Percentiles rank a stretch among this genome's conserved stretches.
Evolutionary conservation across 495 filamentous ascomycete species (phyloP).

Genomic region (Penicillium cosmopolitanum): DNA sequence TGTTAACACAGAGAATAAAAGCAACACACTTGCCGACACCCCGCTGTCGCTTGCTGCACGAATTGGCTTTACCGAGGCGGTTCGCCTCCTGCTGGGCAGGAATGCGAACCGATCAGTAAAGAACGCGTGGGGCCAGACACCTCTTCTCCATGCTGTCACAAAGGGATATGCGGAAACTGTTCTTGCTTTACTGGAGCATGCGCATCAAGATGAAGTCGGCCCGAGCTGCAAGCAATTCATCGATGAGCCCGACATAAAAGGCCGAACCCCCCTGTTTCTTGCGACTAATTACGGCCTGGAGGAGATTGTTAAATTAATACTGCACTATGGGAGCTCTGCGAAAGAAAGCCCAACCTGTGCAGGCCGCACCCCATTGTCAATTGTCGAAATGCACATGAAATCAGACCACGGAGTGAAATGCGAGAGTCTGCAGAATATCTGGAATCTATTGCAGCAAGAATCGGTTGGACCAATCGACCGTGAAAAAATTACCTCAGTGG

Average conservation of each 20-base stretch:
- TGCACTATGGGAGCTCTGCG: constrained; percentile 10
- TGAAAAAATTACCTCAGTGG: background rate
- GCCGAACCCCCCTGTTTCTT: constrained; percentile 15
- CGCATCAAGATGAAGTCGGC: constrained; percentile 1
- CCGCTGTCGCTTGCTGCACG: constrained; percentile 8
- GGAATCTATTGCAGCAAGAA: background rate
- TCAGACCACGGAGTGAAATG: background rate
- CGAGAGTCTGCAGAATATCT: constrained; percentile 1
- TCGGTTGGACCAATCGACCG: background rate
- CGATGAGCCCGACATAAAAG: constrained; percentile 9
- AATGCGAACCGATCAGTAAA: constrained; percentile 5
- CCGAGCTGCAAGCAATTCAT: background rate
- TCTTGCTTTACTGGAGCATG: constrained; percentile 7
- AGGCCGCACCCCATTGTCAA: constrained; percentile 12
- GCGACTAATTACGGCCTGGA: constrained; percentile 14
- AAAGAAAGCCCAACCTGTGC: constrained; percentile 10
- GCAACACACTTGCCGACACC: background rate
- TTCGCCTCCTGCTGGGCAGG: background rate
- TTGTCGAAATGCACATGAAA: background rate
- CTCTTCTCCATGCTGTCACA: constrained; percentile 8
- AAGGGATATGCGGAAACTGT: constrained; percentile 9
- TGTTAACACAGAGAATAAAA: background rate
- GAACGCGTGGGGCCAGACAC: constrained; percentile 5
- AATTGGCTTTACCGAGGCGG: background rate
- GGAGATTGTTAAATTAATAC: constrained; percentile 11